Conservation (phyloP, 306 rosid species). For the Vigna nakashimae region DNA sequence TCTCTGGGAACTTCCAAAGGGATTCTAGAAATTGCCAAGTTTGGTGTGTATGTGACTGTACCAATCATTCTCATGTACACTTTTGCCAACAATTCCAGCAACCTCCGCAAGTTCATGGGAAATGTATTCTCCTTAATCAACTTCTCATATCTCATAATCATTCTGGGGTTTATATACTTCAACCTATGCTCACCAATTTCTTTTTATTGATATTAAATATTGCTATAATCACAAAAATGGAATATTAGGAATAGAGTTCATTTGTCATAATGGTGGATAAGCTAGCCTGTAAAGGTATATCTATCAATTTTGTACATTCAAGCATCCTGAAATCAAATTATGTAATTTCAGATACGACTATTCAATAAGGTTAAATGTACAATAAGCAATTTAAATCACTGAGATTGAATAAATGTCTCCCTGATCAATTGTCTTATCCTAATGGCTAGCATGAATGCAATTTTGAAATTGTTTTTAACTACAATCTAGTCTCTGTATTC, state of each 20-base stretch:
- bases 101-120: conserved; percentile 83
- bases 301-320: not conserved
- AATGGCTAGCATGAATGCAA: conserved; percentile 13
- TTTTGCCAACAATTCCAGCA: conserved; percentile 72
- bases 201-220: not conserved
- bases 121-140: conserved; percentile 52
- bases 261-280: not conserved
- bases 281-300: not conserved
- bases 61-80: conserved; percentile 82
- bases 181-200: not conserved
- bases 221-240: no score
- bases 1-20: conserved; percentile 79
- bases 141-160: not conserved
- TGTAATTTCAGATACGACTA: not conserved
- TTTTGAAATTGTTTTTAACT: conserved; percentile 1
- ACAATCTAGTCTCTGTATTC: not conserved
- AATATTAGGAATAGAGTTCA: not conserved
- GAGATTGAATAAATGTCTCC: not conserved
- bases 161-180: not conserved
- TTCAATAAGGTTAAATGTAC: not conserved
- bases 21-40: conserved; percentile 84
- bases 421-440: not conserved
- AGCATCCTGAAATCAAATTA: not conserved
- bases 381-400: not conserved
- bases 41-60: conserved; percentile 73